These are phyloP conservation scores for Penicillium capsulatum DNA, from an alignment of 2,329 filamentous ascomycete genomes.

Conservation along the genomic window DNA sequence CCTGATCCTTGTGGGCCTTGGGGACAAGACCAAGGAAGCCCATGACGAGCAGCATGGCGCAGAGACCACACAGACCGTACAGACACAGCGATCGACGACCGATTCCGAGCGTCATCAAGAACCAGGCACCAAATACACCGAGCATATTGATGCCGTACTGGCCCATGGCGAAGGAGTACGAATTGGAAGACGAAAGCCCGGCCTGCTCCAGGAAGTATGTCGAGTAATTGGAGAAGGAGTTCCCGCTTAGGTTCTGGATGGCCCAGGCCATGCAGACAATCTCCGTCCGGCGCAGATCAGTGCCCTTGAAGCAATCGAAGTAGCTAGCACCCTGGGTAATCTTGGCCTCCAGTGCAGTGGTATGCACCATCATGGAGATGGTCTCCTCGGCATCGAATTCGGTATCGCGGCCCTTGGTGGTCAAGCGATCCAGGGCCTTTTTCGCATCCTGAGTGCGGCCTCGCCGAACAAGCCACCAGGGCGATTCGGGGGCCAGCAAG, in stretches of 20 bases:
- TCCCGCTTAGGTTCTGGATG: slow-evolving; percentile 61
- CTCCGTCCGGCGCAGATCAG: slow-evolving; percentile 73
- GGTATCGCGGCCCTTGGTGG: slow-evolving; percentile 51
- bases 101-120: slow-evolving; percentile 68
- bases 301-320: slow-evolving; percentile 77
- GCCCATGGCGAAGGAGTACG: slow-evolving; percentile 56
- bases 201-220: slow-evolving; percentile 58
- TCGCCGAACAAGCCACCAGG: slow-evolving; percentile 50
- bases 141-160: slow-evolving; percentile 68
- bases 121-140: slow-evolving; percentile 77
- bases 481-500: slow-evolving; percentile 48
- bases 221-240: slow-evolving; percentile 61
- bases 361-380: slow-evolving; percentile 88
- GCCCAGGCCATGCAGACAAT: slow-evolving; percentile 63
- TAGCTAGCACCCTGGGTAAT: slow-evolving; percentile 72
- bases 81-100: slow-evolving; percentile 74
- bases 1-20: slow-evolving; percentile 53
- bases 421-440: slow-evolving; percentile 42
- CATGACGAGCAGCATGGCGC: slow-evolving; percentile 72
- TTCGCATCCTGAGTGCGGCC: slow-evolving; percentile 47
- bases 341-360: slow-evolving; percentile 71
- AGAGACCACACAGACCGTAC: slow-evolving; percentile 69
- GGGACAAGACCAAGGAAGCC: slow-evolving; percentile 78
- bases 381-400: slow-evolving; percentile 80
- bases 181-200: slow-evolving; percentile 47